Percentiles rank a stretch among this genome's conserved stretches.
Evolutionary conservation across 2,329 filamentous ascomycete species (phyloP).

Genomic region (Mycosphaerella sp.): DNA sequence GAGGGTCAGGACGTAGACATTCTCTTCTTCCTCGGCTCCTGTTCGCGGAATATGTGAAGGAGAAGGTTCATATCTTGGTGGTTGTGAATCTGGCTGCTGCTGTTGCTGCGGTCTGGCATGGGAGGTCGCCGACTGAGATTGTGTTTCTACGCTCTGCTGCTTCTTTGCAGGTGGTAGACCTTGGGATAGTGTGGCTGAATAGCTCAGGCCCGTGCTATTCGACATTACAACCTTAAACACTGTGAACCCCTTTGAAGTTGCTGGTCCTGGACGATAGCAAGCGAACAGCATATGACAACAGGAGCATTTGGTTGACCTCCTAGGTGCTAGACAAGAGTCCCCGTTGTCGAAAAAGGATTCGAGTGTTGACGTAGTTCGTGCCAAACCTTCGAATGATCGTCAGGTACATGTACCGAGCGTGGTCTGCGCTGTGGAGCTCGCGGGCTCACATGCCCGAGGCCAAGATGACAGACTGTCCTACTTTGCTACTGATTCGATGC

Average conservation of each 20-base stretch:
- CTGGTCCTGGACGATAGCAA: neutral
- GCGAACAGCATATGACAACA: neutral
- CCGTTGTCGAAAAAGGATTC: too few species aligned
- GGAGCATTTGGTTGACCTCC: neutral
- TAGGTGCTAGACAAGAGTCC: too few species aligned
- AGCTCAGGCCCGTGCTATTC: slow-evolving; percentile 4
- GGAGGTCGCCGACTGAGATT: neutral
- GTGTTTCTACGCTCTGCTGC: neutral
- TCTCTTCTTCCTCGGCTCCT: slow-evolving; percentile 32
- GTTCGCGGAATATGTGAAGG: slow-evolving; percentile 32
- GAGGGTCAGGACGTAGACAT: slow-evolving; percentile 41
- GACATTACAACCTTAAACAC: slow-evolving; percentile 3
- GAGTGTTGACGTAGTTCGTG: too few species aligned
- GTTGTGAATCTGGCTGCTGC: neutral
- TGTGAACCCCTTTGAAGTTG: neutral
- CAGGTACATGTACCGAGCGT: too few species aligned
- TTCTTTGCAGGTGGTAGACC: slow-evolving; percentile 5
- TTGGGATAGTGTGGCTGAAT: slow-evolving; percentile 9
- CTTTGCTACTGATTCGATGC: too few species aligned
- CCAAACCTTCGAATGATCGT: too few species aligned
- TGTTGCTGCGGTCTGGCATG: neutral
- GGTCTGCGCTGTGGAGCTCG: too few species aligned
- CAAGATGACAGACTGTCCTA: too few species aligned
- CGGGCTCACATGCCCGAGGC: too few species aligned
- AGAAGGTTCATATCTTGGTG: slow-evolving; percentile 5